These are phyloP conservation scores for Diaporthe capsici DNA, from an alignment of 2,329 filamentous ascomycete species.

Conservation along the genomic window DNA sequence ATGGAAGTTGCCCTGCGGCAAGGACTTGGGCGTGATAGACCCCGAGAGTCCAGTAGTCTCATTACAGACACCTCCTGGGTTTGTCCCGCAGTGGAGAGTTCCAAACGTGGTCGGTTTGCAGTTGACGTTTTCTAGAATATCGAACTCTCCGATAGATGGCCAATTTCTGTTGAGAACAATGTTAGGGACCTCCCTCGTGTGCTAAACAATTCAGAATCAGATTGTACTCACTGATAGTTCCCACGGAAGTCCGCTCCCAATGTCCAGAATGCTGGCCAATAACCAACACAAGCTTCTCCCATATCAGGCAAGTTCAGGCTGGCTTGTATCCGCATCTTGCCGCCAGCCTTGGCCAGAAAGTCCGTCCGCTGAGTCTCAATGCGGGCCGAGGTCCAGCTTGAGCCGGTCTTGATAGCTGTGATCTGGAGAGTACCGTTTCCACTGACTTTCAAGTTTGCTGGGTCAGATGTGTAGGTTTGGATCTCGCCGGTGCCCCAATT, in stretches of 20 bases:
- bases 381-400: conserved; percentile 18
- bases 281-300: conserved; percentile 18
- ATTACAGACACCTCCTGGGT: conserved; percentile 11
- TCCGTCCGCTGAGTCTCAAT: conserved; percentile 24
- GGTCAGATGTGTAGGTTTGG: conserved; percentile 27
- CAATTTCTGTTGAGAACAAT: background rate
- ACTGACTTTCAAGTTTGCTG: conserved; percentile 18
- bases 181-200: background rate
- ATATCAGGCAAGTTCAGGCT: conserved; percentile 28
- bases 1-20: conserved; percentile 26
- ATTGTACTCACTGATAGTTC: conserved; percentile 5
- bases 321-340: conserved; percentile 20
- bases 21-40: background rate
- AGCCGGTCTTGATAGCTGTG: conserved; percentile 21
- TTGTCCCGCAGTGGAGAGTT: conserved; percentile 16
- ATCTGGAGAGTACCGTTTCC: conserved; percentile 21
- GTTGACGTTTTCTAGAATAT: conserved; percentile 18
- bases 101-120: conserved; percentile 21
- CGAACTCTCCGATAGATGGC: conserved; percentile 23
- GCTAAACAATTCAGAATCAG: too few species aligned
- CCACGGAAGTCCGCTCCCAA: conserved; percentile 17
- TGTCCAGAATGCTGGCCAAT: conserved; percentile 26
- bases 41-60: conserved; percentile 14
- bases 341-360: background rate
- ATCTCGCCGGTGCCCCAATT: conserved; percentile 28